Evolutionary conservation across 2,329 filamentous ascomycete species (phyloP), one percentile per base, ranked within the genome.

Genomic region (Blastomyces parvus): DNA sequence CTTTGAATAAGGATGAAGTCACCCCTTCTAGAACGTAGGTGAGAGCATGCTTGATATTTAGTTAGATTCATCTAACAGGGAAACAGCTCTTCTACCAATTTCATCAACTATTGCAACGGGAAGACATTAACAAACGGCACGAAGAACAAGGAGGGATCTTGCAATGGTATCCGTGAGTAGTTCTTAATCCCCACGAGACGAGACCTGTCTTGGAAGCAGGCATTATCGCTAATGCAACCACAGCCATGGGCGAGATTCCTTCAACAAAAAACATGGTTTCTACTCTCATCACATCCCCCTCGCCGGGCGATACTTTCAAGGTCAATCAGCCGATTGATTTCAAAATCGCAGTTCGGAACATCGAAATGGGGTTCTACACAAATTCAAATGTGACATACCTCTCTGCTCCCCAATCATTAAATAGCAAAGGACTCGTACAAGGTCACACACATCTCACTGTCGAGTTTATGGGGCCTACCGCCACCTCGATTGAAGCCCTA

Each of bases 51-150:
- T 50, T 52, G 67, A 70, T 38, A 33, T 36, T 55, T 36, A 36
- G 8, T 36, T 55, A 36, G 52, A 36, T 44, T 40, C 36, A 30
- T 3, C 56, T 59, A 40, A 59, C 38, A 7, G 38, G 56, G n/a
- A 7, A 59, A n/a, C 17, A 59, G 57, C 14, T 27, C 57, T 9
- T 30, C 14, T 8, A 59, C 48, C 42, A 84, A 84, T 74, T 84
- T 84, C 71, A 84, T 84, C 77, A 84, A 84, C 74, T 81, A 83
- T 72, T 85, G 82, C 68, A 70, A 73, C 5, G 81, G 81, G 65
- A 77, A 80, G 69, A 78, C 75, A 2, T 68, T 81, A 58, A 84
- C 82, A 65, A 83, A 84, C 66, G 83, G 82, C 65, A 72, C 74
- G 3, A 82, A 84, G 67, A 72, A 77, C 66, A 71, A 74, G 38